These are phyloP conservation scores for Microstegium vimineum DNA, from an alignment of 176 grass and related monocot genomes.

Conservation along the genomic window DNA sequence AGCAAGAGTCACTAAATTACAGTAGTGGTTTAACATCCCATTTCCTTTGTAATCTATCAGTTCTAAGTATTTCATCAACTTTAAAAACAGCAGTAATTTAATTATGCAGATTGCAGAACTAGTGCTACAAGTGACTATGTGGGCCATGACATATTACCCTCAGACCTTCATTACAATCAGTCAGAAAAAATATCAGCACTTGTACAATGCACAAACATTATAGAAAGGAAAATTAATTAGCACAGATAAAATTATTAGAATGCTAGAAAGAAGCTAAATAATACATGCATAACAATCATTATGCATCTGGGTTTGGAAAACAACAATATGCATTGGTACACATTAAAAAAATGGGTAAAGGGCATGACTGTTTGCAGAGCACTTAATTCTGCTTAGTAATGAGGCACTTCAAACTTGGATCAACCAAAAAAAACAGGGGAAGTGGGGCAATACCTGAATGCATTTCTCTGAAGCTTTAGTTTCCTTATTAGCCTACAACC, in stretches of 20 bases:
- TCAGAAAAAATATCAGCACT: neutral
- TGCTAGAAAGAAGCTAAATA: conserved; percentile 11
- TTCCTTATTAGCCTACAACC: conserved; percentile 52
- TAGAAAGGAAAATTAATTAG: neutral
- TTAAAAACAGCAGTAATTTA: neutral
- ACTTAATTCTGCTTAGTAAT: neutral
- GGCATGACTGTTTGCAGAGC: neutral
- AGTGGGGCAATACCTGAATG: conserved; percentile 45
- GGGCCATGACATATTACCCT: neutral
- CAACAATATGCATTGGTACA: neutral
- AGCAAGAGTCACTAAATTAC: neutral
- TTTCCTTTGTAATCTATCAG: conserved; percentile 9
- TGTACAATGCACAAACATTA: conserved; percentile 6
- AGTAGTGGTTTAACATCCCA: neutral
- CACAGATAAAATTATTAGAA: neutral
- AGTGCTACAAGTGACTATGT: neutral
- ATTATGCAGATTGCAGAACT: neutral
- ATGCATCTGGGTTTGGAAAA: neutral
- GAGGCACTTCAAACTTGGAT: neutral
- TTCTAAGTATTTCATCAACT: neutral
- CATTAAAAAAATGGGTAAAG: neutral
- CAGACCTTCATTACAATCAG: neutral
- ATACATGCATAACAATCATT: neutral
- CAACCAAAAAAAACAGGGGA: neutral
- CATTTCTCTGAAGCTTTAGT: conserved; percentile 56